These are phyloP conservation scores for Lachnellula suecica DNA, from an alignment of 2,329 filamentous ascomycete species.

Conservation along the genomic window DNA sequence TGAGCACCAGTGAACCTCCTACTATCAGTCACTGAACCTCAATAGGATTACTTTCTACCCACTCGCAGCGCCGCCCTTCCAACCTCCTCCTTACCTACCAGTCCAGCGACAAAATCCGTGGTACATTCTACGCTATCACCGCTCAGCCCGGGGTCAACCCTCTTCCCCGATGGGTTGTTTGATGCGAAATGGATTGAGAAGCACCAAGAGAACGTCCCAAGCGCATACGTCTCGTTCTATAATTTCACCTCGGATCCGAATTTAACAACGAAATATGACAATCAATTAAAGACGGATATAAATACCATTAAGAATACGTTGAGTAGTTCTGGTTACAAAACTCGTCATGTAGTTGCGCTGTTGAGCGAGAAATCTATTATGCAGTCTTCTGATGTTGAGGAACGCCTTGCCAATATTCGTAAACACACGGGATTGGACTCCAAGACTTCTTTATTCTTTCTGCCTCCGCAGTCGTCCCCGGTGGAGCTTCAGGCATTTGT, in stretches of 20 bases:
- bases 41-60: slow-evolving; percentile 52
- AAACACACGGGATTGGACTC: slow-evolving; percentile 77
- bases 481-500: slow-evolving; percentile 73
- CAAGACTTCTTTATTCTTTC: slow-evolving; percentile 78
- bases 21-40: slow-evolving; percentile 29
- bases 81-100: slow-evolving; percentile 41
- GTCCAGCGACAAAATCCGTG: slow-evolving; percentile 47
- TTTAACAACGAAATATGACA: slow-evolving; percentile 78
- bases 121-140: slow-evolving; percentile 92
- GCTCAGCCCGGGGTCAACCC: slow-evolving; percentile 74
- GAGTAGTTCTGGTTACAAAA: slow-evolving; percentile 70
- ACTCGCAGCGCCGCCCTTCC: slow-evolving; percentile 55
- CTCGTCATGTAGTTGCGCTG: slow-evolving; percentile 74
- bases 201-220: slow-evolving; percentile 81
- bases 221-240: slow-evolving; percentile 80
- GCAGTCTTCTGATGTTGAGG: slow-evolving; percentile 59
- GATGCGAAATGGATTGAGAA: slow-evolving; percentile 82
- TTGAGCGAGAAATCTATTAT: slow-evolving; percentile 68
- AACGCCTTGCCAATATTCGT: slow-evolving; percentile 77
- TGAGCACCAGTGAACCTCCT: slow-evolving; percentile 18
- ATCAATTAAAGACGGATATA: slow-evolving; percentile 84
- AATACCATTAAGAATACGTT: slow-evolving; percentile 72
- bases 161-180: slow-evolving; percentile 89
- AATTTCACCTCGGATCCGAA: slow-evolving; percentile 69
- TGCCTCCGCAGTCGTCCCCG: slow-evolving; percentile 70